Base-by-base conservation (phyloP, 2,329 filamentous ascomycete genomes). In the Grosmannia huntii region DNA sequence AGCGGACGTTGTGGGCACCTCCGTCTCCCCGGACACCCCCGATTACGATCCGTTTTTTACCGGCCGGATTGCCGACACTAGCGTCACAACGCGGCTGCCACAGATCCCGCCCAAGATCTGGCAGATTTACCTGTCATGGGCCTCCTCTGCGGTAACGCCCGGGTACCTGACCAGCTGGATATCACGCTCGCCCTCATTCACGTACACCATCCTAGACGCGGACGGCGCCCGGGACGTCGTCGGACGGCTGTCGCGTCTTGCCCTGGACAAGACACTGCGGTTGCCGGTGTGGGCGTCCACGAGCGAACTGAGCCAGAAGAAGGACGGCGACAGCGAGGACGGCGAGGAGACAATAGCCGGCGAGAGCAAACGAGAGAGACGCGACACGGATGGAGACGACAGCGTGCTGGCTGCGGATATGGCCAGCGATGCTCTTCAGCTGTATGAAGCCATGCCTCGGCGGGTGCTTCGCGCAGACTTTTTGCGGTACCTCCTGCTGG, bases 401-500 rank as follows among this genome's bases (percentile, higher is more conserved):
- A 50, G 23, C 7, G 21, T 55, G 11, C 16, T 38, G 25, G 27
- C n/a, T 5, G 19, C 54, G 3, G 54, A 36, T 0, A 23, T 56
- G 10, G 46, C 10, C 23, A 9, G 21, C n/a, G 54, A 62, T 36
- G 59, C 58, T 14, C 46, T 61, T n/a, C 14, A n/a, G 41, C 60
- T 62, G 44, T 64, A 61, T 55, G 54, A 56, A 6, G 57, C 53
- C 44, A 62, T 64, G 60, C 56, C 62, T 55, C 62, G 61, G 11
- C 59, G 61, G 19, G 60, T 62, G 11, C 55, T 62, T 55, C 60
- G 62, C 21, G 62, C 62, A 44, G 66, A 68, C 55, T 59, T 69
- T 48, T 57, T 68, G 27, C 66, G 67, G n/a, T 69, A 68, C 57
- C 61, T 68, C 5, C 52, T 68, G 19, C 65, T 69, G 16, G 57